Conservation (phyloP, 352 stramenopile genomes). For the Phytophthora multivora region DNA sequence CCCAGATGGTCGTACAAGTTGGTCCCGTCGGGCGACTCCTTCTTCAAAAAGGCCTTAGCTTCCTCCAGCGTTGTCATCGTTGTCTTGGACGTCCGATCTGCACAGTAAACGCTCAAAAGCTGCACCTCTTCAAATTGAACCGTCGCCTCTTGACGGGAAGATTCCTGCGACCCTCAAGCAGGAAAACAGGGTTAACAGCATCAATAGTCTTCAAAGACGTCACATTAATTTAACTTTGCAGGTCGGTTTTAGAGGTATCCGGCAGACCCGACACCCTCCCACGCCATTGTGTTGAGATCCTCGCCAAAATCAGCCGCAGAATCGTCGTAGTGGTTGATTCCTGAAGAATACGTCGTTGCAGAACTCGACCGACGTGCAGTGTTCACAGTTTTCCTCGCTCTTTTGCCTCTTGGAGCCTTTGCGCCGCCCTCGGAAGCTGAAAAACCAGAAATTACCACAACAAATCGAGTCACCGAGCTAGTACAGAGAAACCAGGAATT, state of each 20-base stretch:
- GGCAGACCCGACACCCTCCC: constrained; percentile 71
- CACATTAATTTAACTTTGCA: constrained; percentile 23
- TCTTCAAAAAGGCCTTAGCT: constrained; percentile 90
- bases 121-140: constrained; percentile 19
- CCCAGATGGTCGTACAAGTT: constrained; percentile 89
- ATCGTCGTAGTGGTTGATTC: constrained; percentile 69
- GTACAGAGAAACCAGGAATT: neutral
- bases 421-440: constrained; percentile 13
- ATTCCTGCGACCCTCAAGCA: constrained; percentile 20
- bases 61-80: constrained; percentile 82
- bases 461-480: neutral
- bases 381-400: constrained; percentile 21
- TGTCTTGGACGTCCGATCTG: neutral
- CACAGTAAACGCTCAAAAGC: constrained; percentile 10
- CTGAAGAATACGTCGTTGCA: constrained; percentile 21
- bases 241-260: constrained; percentile 53
- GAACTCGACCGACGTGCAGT: constrained; percentile 43
- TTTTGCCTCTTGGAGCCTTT: constrained; percentile 35
- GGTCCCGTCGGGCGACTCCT: constrained; percentile 70
- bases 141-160: constrained; percentile 28
- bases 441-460: constrained; percentile 3
- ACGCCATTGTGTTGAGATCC: constrained; percentile 68
- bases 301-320: constrained; percentile 51
- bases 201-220: neutral
- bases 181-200: neutral